Evolutionary conservation across 169 alveolate species (phyloP).

Genomic region (Plasmodium vinckei): DNA sequence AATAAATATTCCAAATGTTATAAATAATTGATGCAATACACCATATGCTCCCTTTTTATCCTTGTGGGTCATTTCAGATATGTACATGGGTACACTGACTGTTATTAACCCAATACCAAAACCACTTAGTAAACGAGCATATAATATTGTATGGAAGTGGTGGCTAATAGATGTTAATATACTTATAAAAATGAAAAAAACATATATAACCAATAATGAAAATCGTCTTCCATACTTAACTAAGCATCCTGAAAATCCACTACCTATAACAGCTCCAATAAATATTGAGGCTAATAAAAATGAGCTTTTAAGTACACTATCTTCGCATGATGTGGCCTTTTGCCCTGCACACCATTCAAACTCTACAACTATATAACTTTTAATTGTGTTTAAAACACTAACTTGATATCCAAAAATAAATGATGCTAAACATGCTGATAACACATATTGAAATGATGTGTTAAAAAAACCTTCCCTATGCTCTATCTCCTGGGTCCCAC

Average conservation of each 20-base stretch:
- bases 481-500: background rate
- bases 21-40: conserved; percentile 83
- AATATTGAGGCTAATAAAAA: conserved; percentile 78
- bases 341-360: conserved; percentile 82
- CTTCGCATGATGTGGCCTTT: conserved; percentile 19
- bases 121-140: conserved; percentile 87
- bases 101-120: conserved; percentile 88
- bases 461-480: conserved; percentile 14
- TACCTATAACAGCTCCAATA: conserved; percentile 84
- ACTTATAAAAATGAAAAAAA: conserved; percentile 78
- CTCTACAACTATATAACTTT: conserved; percentile 81
- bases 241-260: conserved; percentile 75
- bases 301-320: conserved; percentile 61
- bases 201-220: conserved; percentile 76
- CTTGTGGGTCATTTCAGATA: conserved; percentile 87
- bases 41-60: conserved; percentile 87
- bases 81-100: conserved; percentile 87
- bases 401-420: conserved; percentile 81
- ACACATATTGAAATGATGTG: conserved; percentile 34
- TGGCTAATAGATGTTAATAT: conserved; percentile 77
- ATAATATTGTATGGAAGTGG: conserved; percentile 79
- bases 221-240: conserved; percentile 81
- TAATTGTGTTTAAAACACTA: conserved; percentile 79
- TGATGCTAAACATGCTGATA: conserved; percentile 81
- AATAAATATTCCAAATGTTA: conserved; percentile 87